Base-by-base conservation (phyloP, 2,329 filamentous ascomycete species). In the Cephalotrichum gorgonifer region DNA sequence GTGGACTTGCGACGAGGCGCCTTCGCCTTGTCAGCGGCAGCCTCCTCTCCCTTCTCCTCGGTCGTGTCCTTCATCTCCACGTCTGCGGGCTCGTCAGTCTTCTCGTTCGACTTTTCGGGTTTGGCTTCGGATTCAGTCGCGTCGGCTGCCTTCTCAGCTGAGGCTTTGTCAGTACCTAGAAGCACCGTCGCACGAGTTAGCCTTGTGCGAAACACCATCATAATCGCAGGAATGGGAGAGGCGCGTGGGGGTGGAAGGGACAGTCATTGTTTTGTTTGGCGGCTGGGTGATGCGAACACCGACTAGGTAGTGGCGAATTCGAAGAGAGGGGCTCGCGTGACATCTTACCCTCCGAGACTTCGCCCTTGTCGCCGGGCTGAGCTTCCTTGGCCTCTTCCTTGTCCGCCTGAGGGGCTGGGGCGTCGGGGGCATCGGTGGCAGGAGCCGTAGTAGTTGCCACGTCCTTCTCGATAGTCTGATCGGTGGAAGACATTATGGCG, bases 1-100 rank as follows among this genome's bases (percentile, higher is more conserved):
- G 73, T 74, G 23, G 88, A 94, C 75, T 93, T 93, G 70, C 88
- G 86, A 62, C 76, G 76, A 9, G 49, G 14, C 53, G 71, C 64
- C 69, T 73, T 75, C 51, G 64, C 62, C 57, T 67, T 72, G 56
- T 62, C 61, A 26, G 62, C 62, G 38, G 67, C 58, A 39, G 35
- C 7, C n/a, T 62, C 62, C 35, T 60, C 60, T 50, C 62, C 57
- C 43, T 64, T 60, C 56, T 57, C 54, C 52, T 61, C 63, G 26
- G 59, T 58, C 28, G 62, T 58, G 17, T 50, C 56, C n/a, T n/a
- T n/a, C n/a, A n/a, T n/a, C n/a, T n/a, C n/a, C n/a, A n/a, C n/a
- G 44, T 54, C 52, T 6, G 58, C 54, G n/a, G 58, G 3, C 30
- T 31, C 30, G 11, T 14, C 30, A 31, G 11, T 31, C 30, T 4